phyloP scores from a whole-genome alignment of 768 basidiomycete species.

The Tricholoma sp. region DNA sequence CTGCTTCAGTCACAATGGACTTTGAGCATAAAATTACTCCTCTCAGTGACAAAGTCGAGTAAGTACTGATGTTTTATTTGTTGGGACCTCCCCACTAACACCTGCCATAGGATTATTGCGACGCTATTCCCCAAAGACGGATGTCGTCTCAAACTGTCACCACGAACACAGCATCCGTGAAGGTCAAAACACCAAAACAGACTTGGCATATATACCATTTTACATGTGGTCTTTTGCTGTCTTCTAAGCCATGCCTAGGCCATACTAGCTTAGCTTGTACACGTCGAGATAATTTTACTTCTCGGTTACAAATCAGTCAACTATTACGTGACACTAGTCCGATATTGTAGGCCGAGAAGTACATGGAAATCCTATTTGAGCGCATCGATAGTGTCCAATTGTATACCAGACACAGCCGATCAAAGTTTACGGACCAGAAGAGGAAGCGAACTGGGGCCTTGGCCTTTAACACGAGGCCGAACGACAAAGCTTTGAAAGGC shows the following conservation, averaged over 20 bases:
- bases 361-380: background rate
- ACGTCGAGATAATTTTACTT: background rate
- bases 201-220: background rate
- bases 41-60: slow-evolving; percentile 77
- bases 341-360: background rate
- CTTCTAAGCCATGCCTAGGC: background rate
- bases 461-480: slow-evolving; percentile 50
- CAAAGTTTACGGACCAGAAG: slow-evolving; percentile 40
- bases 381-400: background rate
- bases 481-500: slow-evolving; percentile 64
- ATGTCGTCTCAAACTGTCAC: slow-evolving; percentile 72
- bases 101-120: slow-evolving; percentile 70
- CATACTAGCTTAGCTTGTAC: background rate
- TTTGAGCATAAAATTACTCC: slow-evolving; percentile 87
- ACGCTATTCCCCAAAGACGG: slow-evolving; percentile 96
- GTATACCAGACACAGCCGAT: slow-evolving; percentile 1
- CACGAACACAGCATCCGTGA: slow-evolving; percentile 33
- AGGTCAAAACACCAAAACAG: background rate
- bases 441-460: slow-evolving; percentile 52
- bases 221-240: background rate
- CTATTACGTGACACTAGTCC: background rate
- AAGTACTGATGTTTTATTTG: slow-evolving; percentile 28
- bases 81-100: background rate
- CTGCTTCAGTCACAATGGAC: slow-evolving; percentile 74
- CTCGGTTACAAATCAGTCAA: background rate